phyloP scores from a whole-genome alignment of 495 filamentous ascomycete genomes.

The Aspergillus wentii region DNA sequence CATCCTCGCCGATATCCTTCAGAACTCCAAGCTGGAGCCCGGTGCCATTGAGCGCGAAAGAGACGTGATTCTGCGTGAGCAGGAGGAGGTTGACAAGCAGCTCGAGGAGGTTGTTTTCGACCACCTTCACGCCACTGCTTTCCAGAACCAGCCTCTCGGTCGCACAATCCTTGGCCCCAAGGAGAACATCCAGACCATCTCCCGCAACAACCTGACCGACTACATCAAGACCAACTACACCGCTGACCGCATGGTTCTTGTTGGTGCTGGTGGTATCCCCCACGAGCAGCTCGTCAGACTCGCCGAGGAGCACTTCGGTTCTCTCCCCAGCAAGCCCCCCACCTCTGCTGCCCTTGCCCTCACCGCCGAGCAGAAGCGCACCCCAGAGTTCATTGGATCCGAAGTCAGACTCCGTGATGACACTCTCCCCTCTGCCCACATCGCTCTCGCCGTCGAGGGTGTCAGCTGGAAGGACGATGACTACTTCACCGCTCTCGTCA shows the following conservation, averaged over 20 bases:
- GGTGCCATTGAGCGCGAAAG: slow-evolving; percentile 93
- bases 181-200: slow-evolving; percentile 97
- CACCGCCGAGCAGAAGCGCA: slow-evolving; percentile 69
- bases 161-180: slow-evolving; percentile 96
- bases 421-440: slow-evolving; percentile 91
- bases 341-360: slow-evolving; percentile 60
- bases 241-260: slow-evolving; percentile 98
- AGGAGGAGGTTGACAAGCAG: slow-evolving; percentile 99
- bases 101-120: slow-evolving; percentile 99
- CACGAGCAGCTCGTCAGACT: slow-evolving; percentile 91
- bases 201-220: slow-evolving; percentile 77
- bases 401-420: slow-evolving; percentile 94
- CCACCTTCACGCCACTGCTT: slow-evolving; percentile 97
- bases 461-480: slow-evolving; percentile 98
- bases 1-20: slow-evolving; percentile 97
- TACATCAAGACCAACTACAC: slow-evolving; percentile 99
- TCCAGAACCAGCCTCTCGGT: slow-evolving; percentile 90
- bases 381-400: slow-evolving; percentile 92
- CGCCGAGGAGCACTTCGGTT: slow-evolving; percentile 91
- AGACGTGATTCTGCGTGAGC: slow-evolving; percentile 96
- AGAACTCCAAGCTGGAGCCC: slow-evolving; percentile 95
- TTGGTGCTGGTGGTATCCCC: slow-evolving; percentile 89
- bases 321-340: slow-evolving; percentile 65
- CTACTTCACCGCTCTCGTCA: slow-evolving; percentile 96
- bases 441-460: slow-evolving; percentile 98